phyloP scores from a whole-genome alignment of 2,329 filamentous ascomycete species.

The Microsporum audouinii region DNA sequence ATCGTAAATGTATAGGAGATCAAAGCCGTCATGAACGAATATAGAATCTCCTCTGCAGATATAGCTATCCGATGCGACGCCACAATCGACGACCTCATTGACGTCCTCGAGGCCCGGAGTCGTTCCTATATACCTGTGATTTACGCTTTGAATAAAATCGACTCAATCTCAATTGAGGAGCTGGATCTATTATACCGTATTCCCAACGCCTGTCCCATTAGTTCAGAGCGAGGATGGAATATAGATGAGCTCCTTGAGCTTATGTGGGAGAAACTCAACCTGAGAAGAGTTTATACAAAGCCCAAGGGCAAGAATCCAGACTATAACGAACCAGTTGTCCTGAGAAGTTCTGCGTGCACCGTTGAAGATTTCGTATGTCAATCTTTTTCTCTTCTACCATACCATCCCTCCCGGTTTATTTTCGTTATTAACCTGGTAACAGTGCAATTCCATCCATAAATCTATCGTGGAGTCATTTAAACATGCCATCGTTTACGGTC shows the following conservation, averaged over 20 bases:
- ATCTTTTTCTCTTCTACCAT: not conserved
- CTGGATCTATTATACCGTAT: slow-evolving; percentile 92
- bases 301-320: slow-evolving; percentile 92
- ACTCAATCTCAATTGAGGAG: slow-evolving; percentile 95
- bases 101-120: slow-evolving; percentile 86
- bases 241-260: slow-evolving; percentile 90
- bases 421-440: slow-evolving; percentile 7
- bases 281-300: slow-evolving; percentile 93
- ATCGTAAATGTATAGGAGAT: slow-evolving; percentile 51
- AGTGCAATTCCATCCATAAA: slow-evolving; percentile 97
- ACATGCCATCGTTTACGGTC: slow-evolving; percentile 88
- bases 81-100: slow-evolving; percentile 93
- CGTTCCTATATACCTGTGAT: slow-evolving; percentile 97
- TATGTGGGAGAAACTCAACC: slow-evolving; percentile 95
- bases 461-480: slow-evolving; percentile 95
- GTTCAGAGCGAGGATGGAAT: slow-evolving; percentile 96
- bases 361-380: slow-evolving; percentile 89
- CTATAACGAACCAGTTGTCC: slow-evolving; percentile 81
- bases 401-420: not conserved
- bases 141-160: slow-evolving; percentile 98
- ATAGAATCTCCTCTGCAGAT: slow-evolving; percentile 90
- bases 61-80: slow-evolving; percentile 97
- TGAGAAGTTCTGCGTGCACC: slow-evolving; percentile 70
- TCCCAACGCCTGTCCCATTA: slow-evolving; percentile 92
- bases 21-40: slow-evolving; percentile 94